Base-by-base conservation (phyloP, 805 yeast genomes). In the Candida tibetensis region DNA sequence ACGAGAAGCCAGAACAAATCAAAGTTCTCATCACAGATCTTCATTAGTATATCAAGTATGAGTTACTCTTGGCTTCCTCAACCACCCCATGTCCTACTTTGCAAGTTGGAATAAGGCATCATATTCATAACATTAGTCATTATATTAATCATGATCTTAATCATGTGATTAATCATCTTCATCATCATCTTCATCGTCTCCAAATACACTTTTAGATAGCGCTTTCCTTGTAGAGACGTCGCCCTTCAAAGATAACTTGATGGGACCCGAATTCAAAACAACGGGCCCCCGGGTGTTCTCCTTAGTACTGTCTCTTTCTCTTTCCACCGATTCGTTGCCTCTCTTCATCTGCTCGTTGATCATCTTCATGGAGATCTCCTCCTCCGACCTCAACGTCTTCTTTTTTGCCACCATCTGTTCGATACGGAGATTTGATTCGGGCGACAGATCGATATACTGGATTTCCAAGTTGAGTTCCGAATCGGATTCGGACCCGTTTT, bases 321-420 rank as follows among this genome's bases (percentile, higher is more conserved):
- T 6, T 23, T 17, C n/a, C n/a, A n/a, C n/a, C n/a, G n/a, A n/a
- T n/a, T 52, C 42, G 30, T 55, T 47, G 2, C 79, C 82, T 28
- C 58, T 52, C 41, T 66, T 62, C 2, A 85, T 77, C 56, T 85
- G 90, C 26, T 62, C 53, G 30, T 74, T 62, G n/a, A 85, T 42
- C 13, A 71, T 36, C 44, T 58, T 66, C 41, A 59, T 53, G 8
- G 69, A 60, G 9, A 71, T 41, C 13, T 72, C 73, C 30, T 74
- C 77, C 26, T 81, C 87, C 5, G 64, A 58, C 33, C 56, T 56
- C 6, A 65, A 60, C 2, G 48, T 41, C 17, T 60, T 49, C 28
- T 64, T 66, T 29, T 71, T 56, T 41, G 60, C 41, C 3, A 70
- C 39, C 9, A 7, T 10, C 5, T 28, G 17, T 13, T 22, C 13